Conservation (phyloP, 768 basidiomycete genomes). For the Lepiota venenata region DNA sequence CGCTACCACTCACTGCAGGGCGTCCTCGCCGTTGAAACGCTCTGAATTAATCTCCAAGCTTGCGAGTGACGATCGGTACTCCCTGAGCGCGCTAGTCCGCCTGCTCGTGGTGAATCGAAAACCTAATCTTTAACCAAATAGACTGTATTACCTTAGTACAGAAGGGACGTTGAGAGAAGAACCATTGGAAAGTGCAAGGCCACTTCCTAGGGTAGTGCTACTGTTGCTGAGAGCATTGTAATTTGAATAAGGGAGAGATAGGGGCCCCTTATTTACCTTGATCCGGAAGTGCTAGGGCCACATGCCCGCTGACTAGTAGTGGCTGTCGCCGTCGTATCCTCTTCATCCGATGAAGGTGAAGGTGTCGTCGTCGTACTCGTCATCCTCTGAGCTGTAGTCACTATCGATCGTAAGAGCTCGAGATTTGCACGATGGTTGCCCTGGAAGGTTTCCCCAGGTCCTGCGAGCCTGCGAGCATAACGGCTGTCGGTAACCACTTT, state of each 20-base stretch:
- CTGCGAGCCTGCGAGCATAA: slow-evolving; percentile 4
- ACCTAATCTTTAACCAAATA: too few relatives aligned
- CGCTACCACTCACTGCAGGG: too few relatives aligned
- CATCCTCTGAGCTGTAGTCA: neutral
- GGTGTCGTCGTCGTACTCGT: neutral
- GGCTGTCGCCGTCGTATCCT: neutral
- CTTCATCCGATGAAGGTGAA: too few relatives aligned
- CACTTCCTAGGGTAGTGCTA: too few relatives aligned
- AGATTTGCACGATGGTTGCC: neutral
- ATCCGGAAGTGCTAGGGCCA: neutral
- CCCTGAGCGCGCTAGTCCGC: too few relatives aligned
- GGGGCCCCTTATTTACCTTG: neutral
- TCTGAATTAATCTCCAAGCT: too few relatives aligned
- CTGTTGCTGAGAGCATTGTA: neutral
- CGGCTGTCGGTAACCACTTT: slow-evolving; percentile 1
- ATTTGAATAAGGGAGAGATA: neutral
- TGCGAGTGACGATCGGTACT: too few relatives aligned
- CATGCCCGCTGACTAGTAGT: neutral
- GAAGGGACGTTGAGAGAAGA: too few relatives aligned
- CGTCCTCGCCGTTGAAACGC: too few relatives aligned
- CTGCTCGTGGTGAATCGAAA: too few relatives aligned
- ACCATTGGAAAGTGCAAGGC: too few relatives aligned
- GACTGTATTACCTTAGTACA: too few relatives aligned
- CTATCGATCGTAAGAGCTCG: neutral
- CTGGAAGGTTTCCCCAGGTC: neutral